Conservation (phyloP, 1,284 basidiomycete genomes). For the Trichosporon faecale region DNA sequence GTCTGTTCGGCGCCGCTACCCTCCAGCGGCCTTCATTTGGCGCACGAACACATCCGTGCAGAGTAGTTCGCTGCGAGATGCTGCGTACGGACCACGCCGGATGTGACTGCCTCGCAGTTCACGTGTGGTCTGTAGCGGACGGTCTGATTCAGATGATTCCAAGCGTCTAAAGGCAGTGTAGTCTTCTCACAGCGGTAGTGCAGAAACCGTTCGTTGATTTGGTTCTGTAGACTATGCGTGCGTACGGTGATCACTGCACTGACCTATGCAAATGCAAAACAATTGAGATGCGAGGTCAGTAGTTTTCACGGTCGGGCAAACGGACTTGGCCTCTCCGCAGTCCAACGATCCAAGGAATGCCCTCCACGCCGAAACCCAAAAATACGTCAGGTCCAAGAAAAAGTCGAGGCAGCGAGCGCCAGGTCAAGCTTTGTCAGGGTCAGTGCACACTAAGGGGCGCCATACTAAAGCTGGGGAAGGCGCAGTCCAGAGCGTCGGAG, state of each 20-base stretch:
- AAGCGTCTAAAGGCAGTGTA: not conserved
- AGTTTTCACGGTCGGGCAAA: not conserved
- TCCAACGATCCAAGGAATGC: not conserved
- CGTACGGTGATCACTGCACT: not conserved
- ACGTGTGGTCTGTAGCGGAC: not conserved
- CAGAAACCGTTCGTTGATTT: too few species aligned
- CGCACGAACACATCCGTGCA: not conserved
- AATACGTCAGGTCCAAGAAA: not conserved
- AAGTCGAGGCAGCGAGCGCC: not conserved
- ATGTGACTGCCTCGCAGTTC: not conserved
- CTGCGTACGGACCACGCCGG: not conserved
- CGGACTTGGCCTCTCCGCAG: too few species aligned
- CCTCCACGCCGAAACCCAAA: not conserved
- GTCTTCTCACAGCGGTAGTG: not conserved
- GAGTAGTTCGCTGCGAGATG: not conserved
- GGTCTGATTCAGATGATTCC: too few species aligned
- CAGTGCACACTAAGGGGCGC: not conserved
- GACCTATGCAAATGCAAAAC: not conserved
- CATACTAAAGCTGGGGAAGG: not conserved
- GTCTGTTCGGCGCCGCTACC: not conserved
- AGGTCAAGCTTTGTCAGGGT: not conserved
- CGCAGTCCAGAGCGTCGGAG: not conserved
- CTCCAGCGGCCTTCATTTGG: not conserved
- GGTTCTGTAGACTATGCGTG: too few species aligned
- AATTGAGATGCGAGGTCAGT: not conserved